A percentile compares a stretch with the other conserved stretches of the same genome.
Conservation (phyloP, 2,329 filamentous ascomycete species). For the Lachnellula willkommii region DNA sequence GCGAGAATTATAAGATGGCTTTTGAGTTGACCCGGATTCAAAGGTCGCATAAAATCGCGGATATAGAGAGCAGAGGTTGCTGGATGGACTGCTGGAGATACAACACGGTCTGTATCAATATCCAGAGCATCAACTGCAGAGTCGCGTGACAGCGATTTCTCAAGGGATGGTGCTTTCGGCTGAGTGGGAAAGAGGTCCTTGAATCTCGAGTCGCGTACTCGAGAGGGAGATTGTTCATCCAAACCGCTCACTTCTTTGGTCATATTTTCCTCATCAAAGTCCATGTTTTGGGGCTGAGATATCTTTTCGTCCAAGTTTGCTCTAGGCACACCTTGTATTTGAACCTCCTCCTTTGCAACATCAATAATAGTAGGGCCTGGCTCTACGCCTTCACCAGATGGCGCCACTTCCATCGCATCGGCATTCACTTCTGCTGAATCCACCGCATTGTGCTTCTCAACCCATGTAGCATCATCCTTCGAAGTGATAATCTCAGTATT, state of each 20-base stretch:
- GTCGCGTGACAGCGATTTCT: conserved; percentile 13
- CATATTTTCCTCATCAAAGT: background rate
- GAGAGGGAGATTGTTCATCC: conserved; percentile 13
- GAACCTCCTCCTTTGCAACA: conserved; percentile 16
- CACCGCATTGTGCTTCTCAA: conserved; percentile 25
- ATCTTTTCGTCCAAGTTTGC: background rate
- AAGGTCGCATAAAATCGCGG: conserved; percentile 80
- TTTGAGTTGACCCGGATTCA: conserved; percentile 63
- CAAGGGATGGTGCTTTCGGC: conserved; percentile 3
- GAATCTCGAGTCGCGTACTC: conserved; percentile 39
- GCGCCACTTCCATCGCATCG: conserved; percentile 5
- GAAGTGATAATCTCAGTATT: conserved; percentile 10
- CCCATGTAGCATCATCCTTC: conserved; percentile 17
- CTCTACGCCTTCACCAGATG: background rate
- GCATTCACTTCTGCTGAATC: conserved; percentile 14
- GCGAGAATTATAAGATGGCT: conserved; percentile 67
- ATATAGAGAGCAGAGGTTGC: conserved; percentile 81
- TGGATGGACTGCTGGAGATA: conserved; percentile 59
- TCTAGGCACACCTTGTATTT: conserved; percentile 5
- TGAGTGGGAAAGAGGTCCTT: conserved; percentile 37
- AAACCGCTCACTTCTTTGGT: background rate
- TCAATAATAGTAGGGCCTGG: conserved; percentile 14
- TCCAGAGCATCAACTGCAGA: conserved; percentile 14
- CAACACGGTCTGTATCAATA: conserved; percentile 26
- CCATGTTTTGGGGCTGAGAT: background rate